A percentile compares a stretch with the other conserved stretches of the same genome.
Evolutionary conservation across 129 eudicot species (phyloP).

Genomic region (Helianthus tuberosus): DNA sequence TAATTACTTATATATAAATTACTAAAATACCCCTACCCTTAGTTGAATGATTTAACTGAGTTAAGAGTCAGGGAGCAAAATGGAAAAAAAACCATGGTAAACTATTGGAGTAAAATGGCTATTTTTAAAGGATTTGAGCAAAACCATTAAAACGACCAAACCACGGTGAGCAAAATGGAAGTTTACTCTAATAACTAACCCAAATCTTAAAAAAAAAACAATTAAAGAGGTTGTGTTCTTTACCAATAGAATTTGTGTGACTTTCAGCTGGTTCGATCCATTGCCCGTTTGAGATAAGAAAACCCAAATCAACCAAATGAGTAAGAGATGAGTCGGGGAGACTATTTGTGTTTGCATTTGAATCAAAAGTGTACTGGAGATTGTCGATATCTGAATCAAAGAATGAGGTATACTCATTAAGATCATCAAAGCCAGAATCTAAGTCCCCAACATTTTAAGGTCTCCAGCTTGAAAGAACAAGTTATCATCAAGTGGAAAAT

Average conservation of each 20-base stretch:
- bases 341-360: slow-evolving; percentile 35
- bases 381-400: slow-evolving; percentile 50
- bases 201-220: neutral
- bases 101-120: too few relatives aligned
- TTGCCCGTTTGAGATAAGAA: neutral
- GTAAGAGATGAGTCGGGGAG: slow-evolving; percentile 38
- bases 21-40: too few relatives aligned
- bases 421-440: slow-evolving; percentile 52
- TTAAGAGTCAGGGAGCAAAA: too few relatives aligned
- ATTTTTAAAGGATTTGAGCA: too few relatives aligned
- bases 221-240: neutral
- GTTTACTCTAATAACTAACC: neutral
- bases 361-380: slow-evolving; percentile 35
- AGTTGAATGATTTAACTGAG: too few relatives aligned
- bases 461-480: slow-evolving; percentile 71
- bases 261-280: neutral
- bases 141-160: too few relatives aligned
- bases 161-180: too few relatives aligned
- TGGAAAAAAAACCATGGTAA: too few relatives aligned
- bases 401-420: slow-evolving; percentile 63
- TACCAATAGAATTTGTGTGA: neutral
- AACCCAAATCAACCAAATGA: neutral
- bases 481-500: slow-evolving; percentile 46
- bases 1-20: too few relatives aligned
- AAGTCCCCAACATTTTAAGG: slow-evolving; percentile 40